Conservation (phyloP, 345 rosid genomes). For the Pseudoturritis turrita region DNA sequence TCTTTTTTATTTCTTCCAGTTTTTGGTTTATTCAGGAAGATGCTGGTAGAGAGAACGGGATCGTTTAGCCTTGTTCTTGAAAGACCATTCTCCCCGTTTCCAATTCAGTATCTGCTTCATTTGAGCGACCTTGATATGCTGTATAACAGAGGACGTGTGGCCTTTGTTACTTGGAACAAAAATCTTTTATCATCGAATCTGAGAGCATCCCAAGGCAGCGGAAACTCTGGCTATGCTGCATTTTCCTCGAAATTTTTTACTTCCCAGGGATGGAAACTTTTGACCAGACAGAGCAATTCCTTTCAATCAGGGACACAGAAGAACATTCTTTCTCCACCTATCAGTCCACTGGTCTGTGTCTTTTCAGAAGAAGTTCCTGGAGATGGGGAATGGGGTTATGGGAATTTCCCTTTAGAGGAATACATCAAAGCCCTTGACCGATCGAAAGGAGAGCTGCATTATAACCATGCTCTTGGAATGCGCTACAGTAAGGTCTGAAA, state of each 20-base stretch:
- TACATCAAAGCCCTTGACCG: slow-evolving; percentile 82
- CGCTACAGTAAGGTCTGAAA: slow-evolving; percentile 75
- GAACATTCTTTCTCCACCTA: slow-evolving; percentile 39
- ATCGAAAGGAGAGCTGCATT: slow-evolving; percentile 81
- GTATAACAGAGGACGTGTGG: slow-evolving; percentile 68
- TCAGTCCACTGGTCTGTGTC: slow-evolving; percentile 55
- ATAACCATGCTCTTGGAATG: slow-evolving; percentile 87
- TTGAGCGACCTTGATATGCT: slow-evolving; percentile 54
- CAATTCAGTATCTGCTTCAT: slow-evolving; percentile 52
- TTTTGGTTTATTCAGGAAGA: slow-evolving; percentile 62
- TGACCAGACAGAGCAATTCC: slow-evolving; percentile 40
- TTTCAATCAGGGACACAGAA: slow-evolving; percentile 32
- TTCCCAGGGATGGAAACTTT: slow-evolving; percentile 53
- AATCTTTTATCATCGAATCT: slow-evolving; percentile 50
- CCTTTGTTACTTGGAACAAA: slow-evolving; percentile 74
- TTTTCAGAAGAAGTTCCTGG: slow-evolving; percentile 70
- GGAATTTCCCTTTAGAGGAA: slow-evolving; percentile 84
- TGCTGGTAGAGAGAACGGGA: slow-evolving; percentile 53
- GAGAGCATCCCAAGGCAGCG: slow-evolving; percentile 44
- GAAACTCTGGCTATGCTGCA: slow-evolving; percentile 66
- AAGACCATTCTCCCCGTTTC: slow-evolving; percentile 81
- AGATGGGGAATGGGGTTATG: slow-evolving; percentile 91
- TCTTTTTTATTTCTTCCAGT: slow-evolving; percentile 35
- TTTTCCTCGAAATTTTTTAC: slow-evolving; percentile 75
- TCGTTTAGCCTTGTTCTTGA: slow-evolving; percentile 73